Percentiles rank a stretch among this genome's conserved stretches.
Conservation (phyloP, 2,329 filamentous ascomycete genomes). For the Hortaea sp. region DNA sequence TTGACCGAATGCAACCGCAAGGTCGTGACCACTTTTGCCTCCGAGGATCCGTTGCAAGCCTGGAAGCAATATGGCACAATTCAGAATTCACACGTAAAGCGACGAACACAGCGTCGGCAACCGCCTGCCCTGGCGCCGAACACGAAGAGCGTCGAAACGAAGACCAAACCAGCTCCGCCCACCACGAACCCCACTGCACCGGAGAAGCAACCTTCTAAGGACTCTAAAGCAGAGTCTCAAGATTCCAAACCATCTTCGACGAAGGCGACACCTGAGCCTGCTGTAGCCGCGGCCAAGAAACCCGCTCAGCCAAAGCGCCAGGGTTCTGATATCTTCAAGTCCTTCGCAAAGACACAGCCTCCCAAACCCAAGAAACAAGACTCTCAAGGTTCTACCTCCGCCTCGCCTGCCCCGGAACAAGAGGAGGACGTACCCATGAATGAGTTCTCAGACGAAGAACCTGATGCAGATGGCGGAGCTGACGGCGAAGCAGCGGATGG, state of each 20-base stretch:
- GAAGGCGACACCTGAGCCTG: conserved; percentile 19
- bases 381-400: conserved; percentile 26
- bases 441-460: conserved; percentile 41
- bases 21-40: conserved; percentile 44
- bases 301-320: conserved; percentile 42
- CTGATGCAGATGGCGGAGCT: conserved; percentile 42
- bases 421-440: conserved; percentile 22
- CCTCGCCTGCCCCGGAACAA: conserved; percentile 22
- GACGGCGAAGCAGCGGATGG: conserved; percentile 50
- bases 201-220: conserved; percentile 13
- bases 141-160: conserved; percentile 4
- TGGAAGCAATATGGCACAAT: conserved; percentile 64
- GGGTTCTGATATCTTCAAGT: conserved; percentile 61
- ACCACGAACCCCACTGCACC: conserved; percentile 13
- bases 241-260: conserved; percentile 11
- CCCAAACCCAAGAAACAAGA: conserved; percentile 45
- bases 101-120: conserved; percentile 32
- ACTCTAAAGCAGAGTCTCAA: conserved; percentile 6
- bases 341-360: conserved; percentile 54
- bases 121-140: conserved; percentile 28
- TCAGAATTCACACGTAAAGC: conserved; percentile 57
- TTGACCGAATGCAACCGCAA: conserved; percentile 61
- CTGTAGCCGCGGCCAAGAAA: conserved; percentile 32
- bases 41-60: conserved; percentile 50
- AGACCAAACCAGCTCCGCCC: conserved; percentile 12